These are phyloP conservation scores for Platanthera zijinensis DNA, from an alignment of 106 monocot genomes.

Conservation along the genomic window DNA sequence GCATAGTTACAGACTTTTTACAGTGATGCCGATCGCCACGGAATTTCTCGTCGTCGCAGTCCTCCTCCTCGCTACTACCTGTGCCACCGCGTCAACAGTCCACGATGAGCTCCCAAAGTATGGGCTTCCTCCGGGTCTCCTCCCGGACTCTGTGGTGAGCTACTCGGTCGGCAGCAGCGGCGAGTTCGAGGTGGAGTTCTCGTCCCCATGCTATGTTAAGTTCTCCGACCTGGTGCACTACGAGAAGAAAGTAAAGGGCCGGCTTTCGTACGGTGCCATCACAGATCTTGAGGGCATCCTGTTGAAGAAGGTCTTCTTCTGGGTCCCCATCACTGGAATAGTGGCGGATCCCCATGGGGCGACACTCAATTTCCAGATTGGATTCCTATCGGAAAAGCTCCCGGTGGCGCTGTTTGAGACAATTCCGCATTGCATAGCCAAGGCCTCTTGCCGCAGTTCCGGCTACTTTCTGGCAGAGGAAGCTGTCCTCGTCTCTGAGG, in stretches of 20 bases:
- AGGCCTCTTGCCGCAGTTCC: too few species aligned
- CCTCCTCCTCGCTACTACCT: background rate
- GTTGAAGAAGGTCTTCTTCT: slow-evolving; percentile 63
- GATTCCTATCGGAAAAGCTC: slow-evolving; percentile 46
- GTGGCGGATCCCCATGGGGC: slow-evolving; percentile 17
- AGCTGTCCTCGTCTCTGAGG: too few species aligned
- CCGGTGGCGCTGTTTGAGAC: slow-evolving; percentile 26
- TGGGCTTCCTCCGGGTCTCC: slow-evolving; percentile 51
- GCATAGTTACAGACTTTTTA: too few species aligned
- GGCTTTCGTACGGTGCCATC: slow-evolving; percentile 51
- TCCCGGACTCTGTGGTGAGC: slow-evolving; percentile 42
- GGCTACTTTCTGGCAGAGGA: too few species aligned
- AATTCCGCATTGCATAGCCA: slow-evolving; percentile 36
- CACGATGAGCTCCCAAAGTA: slow-evolving; percentile 28
- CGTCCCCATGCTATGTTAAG: slow-evolving; percentile 42
- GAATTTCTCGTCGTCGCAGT: background rate
- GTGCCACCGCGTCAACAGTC: background rate
- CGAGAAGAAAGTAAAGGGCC: slow-evolving; percentile 42
- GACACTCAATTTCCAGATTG: slow-evolving; percentile 43
- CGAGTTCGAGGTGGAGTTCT: slow-evolving; percentile 23
- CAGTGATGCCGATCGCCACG: background rate
- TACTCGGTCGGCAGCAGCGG: slow-evolving; percentile 32
- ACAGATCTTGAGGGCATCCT: slow-evolving; percentile 48
- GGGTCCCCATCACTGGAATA: slow-evolving; percentile 53
- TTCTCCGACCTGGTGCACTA: slow-evolving; percentile 52